phyloP scores from a whole-genome alignment of 1,284 basidiomycete genomes.

The Tylopilus orsonianus region DNA sequence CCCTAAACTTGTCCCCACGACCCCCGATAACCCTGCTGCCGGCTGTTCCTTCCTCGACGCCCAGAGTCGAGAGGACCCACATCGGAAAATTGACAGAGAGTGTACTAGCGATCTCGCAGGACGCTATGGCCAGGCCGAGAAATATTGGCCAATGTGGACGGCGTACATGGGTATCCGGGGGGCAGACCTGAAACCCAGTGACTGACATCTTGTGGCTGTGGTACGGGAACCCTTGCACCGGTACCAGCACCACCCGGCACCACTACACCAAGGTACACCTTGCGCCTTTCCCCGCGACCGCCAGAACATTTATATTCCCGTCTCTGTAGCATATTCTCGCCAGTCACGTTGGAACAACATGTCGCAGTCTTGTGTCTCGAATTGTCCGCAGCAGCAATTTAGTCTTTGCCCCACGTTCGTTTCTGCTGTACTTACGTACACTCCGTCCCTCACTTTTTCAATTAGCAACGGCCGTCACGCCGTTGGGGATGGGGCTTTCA shows the following conservation, averaged over 20 bases:
- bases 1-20: slow-evolving; percentile 26
- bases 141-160: too few species aligned
- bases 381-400: slow-evolving; percentile 74
- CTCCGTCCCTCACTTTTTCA: slow-evolving; percentile 6
- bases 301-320: not conserved
- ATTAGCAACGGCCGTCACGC: slow-evolving; percentile 86
- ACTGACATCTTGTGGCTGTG: not conserved
- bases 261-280: slow-evolving; percentile 14
- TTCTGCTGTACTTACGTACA: slow-evolving; percentile 15
- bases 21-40: slow-evolving; percentile 16
- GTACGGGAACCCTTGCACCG: slow-evolving; percentile 12
- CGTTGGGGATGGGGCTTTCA: slow-evolving; percentile 91
- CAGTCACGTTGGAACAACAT: slow-evolving; percentile 79
- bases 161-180: slow-evolving; percentile 22
- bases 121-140: too few species aligned
- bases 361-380: slow-evolving; percentile 67
- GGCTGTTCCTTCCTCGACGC: not conserved
- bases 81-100: not conserved
- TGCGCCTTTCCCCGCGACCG: not conserved
- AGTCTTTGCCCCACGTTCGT: slow-evolving; percentile 84
- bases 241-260: slow-evolving; percentile 17
- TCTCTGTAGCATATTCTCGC: slow-evolving; percentile 7
- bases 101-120: not conserved
- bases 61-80: not conserved
- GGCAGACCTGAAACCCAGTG: slow-evolving; percentile 3